These are phyloP conservation scores for Penicillium cosmopolitanum DNA, from an alignment of 495 filamentous ascomycete genomes.

Conservation along the genomic window DNA sequence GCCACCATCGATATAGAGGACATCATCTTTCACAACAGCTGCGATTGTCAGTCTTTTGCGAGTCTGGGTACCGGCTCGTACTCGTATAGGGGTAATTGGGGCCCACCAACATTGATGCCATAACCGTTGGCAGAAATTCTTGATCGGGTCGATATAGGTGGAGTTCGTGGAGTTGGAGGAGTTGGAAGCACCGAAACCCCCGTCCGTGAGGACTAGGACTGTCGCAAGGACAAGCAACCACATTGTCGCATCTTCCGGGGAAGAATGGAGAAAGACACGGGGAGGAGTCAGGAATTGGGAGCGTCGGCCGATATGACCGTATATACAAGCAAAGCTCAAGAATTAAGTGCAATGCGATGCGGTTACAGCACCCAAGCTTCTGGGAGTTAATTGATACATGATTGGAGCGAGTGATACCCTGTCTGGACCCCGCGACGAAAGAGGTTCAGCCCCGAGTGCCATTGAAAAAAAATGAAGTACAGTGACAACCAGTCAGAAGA, in stretches of 20 bases:
- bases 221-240: background rate
- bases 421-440: constrained; percentile 1
- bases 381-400: background rate
- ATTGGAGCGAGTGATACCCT: background rate
- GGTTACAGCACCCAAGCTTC: background rate
- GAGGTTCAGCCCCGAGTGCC: background rate
- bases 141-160: constrained; percentile 26
- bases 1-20: constrained; percentile 44
- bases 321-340: background rate
- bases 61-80: background rate
- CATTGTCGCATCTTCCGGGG: constrained; percentile 9
- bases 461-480: background rate
- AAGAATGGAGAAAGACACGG: background rate
- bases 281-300: background rate
- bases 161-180: constrained; percentile 7
- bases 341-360: background rate
- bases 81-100: background rate
- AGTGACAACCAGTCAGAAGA: constrained; percentile 1
- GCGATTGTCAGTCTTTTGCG: constrained; percentile 11
- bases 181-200: constrained; percentile 2
- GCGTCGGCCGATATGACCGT: background rate
- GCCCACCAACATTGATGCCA: constrained; percentile 36
- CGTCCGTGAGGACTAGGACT: background rate
- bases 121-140: constrained; percentile 35
- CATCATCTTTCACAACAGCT: constrained; percentile 41